Percentiles rank a stretch among this genome's conserved stretches.
phyloP scores from a whole-genome alignment of 140 eudicot genomes.

The Bidens hawaiensis region DNA sequence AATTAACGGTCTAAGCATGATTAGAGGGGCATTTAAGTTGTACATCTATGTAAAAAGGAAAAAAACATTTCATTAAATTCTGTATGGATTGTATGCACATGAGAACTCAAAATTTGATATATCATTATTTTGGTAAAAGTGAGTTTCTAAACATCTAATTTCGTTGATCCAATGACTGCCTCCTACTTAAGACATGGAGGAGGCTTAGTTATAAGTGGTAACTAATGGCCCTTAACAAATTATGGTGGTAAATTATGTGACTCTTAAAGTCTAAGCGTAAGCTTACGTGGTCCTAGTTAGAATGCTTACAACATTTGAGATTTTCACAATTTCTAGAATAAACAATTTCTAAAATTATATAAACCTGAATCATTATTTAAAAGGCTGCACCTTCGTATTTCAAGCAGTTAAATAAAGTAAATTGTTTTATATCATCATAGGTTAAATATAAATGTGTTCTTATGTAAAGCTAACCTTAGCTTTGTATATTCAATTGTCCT shows the following conservation, averaged over 20 bases:
- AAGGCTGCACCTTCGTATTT: not conserved
- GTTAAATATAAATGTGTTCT: not conserved
- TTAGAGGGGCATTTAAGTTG: not conserved
- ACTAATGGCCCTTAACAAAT: too few species aligned
- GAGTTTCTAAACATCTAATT: too few species aligned
- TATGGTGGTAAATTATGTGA: too few species aligned
- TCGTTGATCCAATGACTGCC: too few species aligned
- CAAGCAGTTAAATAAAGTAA: not conserved
- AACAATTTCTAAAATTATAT: not conserved
- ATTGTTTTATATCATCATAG: not conserved
- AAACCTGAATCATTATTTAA: not conserved
- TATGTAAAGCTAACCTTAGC: not conserved
- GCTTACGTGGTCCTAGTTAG: not conserved
- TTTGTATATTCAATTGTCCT: not conserved
- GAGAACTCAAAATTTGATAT: not conserved
- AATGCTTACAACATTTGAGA: not conserved
- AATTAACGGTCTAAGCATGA: not conserved
- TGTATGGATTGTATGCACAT: not conserved
- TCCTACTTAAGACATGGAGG: too few species aligned
- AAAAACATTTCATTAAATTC: not conserved
- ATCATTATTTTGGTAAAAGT: not conserved
- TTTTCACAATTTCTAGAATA: not conserved
- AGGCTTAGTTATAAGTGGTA: too few species aligned
- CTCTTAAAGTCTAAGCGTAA: too few species aligned
- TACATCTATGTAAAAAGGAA: not conserved